Base-by-base conservation (phyloP, 805 yeast species). In the Limtongozyma cylindracea region DNA sequence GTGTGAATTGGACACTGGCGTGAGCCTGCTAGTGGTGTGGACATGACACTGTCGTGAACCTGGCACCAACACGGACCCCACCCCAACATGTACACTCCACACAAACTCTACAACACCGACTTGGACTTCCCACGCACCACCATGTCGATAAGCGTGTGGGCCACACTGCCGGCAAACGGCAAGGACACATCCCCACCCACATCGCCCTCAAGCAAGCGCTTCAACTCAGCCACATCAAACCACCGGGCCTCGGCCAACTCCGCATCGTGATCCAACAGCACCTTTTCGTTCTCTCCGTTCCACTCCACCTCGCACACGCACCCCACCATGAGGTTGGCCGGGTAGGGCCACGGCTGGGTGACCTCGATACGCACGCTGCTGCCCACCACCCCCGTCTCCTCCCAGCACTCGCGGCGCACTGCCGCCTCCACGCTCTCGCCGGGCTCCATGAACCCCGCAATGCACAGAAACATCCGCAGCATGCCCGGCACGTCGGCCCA, bases 271-370 rank as follows among this genome's bases (percentile, higher is more conserved):
- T 67, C 74, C 23, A 78, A 49, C 34, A 68, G 50, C 29, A 82
- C 68, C 7, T 36, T 37, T 34, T 72, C 84, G 33, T 68, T 66
- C 4, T 34, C 40, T 2, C 72, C 73, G 30, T 71, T 61, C 35
- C 65, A 60, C 2, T 70, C 70, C n/a, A 77, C 88, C 16, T 59
- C 43, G 2, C 66, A 94, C 24, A 80, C 41, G 41, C 95, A 82
- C 7, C 96, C 96, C 31, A 84, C 59, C 96, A 84, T 84, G 33
- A 84, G 45, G 39, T 71, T 78, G 1, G 77, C 80, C 2, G 96
- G 96, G 43, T 68, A 84, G 10, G 98, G 98, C 98, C 98, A 84
- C 3, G 98, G 96, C 45, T 84, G 96, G 8, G 88, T 61, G 33
- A 65, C 53, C 12, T 70, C 45, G 23, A 84, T 56, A 23, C 53